Evolutionary conservation across 768 basidiomycete genomes (phyloP), one percentile per base, ranked within the genome.

Genomic region (Kwoniella newhampshirensis): DNA sequence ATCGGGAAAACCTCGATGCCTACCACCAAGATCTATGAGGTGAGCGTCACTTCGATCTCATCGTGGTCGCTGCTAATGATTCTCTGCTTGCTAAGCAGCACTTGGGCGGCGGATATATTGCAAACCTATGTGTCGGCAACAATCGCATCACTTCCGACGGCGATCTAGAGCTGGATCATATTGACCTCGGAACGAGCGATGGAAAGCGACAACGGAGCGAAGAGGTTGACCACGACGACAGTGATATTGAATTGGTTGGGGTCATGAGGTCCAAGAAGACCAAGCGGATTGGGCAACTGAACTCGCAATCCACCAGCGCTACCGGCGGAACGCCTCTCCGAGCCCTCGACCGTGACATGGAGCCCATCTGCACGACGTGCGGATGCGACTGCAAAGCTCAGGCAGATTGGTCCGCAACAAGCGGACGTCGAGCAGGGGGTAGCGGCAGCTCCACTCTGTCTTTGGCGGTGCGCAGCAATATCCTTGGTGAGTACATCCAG

Each of bases 401-500:
- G 20, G 12, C 43, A 45, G 12, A 25, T 18, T n/a, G n/a, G n/a
- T n/a, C n/a, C n/a, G n/a, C n/a, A 8, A n/a, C 40, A 5, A 23
- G 40, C 40, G 21, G 40, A 5, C 17, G 18, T 18, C 15, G 46
- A 1, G 21, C 36, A 28, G 58, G 57, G n/a, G n/a, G n/a, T 4
- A 32, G 39, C 3, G 62, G 58, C 11, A 59, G 53, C 17, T 28
- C 40, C 1, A 51, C 39, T 9, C 20, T 59, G 26, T 32, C 51
- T n/a, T 36, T 27, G 8, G 28, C 8, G 17, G 27, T 59, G 5
- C n/a, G 56, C 23, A 52, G 26, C 20, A 59, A 58, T 21, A 63
- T 63, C 25, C 40, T 59, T 9, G 32, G 62, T 63, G 23, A 51
- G 62, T 58, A n/a, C 27, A n/a, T 28, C 15, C 25, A 8, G 15